Base-by-base conservation (phyloP, 164 flowering plant genomes). In the Tetrastigma voinierianum region DNA sequence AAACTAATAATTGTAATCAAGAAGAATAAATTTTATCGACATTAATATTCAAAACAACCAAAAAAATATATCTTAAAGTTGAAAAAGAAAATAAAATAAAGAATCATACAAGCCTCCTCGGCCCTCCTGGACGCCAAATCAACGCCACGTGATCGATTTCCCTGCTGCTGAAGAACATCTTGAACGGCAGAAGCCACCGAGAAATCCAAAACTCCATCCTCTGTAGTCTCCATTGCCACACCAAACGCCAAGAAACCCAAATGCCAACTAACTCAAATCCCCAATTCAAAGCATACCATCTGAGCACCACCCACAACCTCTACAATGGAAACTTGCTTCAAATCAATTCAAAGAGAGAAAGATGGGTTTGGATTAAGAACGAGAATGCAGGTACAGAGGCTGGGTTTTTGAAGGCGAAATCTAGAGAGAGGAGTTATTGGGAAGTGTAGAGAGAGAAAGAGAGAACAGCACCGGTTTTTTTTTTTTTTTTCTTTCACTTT, bases 51-150 rank as follows among this genome's bases (percentile, higher is more conserved):
- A 53, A 16, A 9, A 9, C 18, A 18, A 16, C 17, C 2, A 16
- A 24, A 56, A 19, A 23, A 56, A 20, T n/a, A n/a, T n/a, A 9
- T 56, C 24, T 10, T 1, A 60, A 18, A 51, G 3, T 19, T 43
- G 48, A 10, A 49, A 66, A 62, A 67, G 43, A 46, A 46, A 63
- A 54, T 10, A 1, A 24, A 56, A 55, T 57, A 57, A 62, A 59
- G 54, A 10, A 46, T 55, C 83, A 46, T 83, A 91, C 97, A 79
- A 74, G 88, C 80, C 81, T 89, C 92, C 56, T 89, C 87, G 4
- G 86, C 83, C 64, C 77, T 86, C 54, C 93, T 72, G 4, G 92
- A 83, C 23, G 83, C 84, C 67, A 84, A 77, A 69, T 81, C 77
- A 10, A 72, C 32, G 25, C 82, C 84, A 32, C 78, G 67, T 43